Percentiles rank a stretch among this genome's conserved stretches.
Conservation (phyloP, 2,329 filamentous ascomycete species). For the Diaporthe eres region DNA sequence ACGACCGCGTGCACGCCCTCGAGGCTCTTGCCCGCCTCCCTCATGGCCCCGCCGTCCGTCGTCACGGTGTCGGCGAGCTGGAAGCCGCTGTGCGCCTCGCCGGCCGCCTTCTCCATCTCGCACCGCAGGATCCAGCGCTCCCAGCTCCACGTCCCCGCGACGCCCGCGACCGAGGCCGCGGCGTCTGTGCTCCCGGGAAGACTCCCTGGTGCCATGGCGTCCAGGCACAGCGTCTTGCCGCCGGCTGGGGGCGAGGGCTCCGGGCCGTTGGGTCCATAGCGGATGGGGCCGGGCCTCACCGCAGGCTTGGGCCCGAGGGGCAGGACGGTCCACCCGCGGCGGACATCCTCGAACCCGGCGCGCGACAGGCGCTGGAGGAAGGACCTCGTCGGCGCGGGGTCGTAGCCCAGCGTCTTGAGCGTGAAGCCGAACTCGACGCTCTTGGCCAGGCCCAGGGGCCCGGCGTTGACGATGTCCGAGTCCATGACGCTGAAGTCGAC, state of each 20-base stretch:
- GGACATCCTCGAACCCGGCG: slow-evolving; percentile 84
- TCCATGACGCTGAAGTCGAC: slow-evolving; percentile 93
- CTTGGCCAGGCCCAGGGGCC: slow-evolving; percentile 83
- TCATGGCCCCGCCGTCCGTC: slow-evolving; percentile 62
- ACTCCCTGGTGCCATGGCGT: slow-evolving; percentile 75
- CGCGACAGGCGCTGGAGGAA: slow-evolving; percentile 82
- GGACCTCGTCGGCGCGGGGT: slow-evolving; percentile 84
- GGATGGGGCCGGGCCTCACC: slow-evolving; percentile 55
- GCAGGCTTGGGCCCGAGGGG: slow-evolving; percentile 75
- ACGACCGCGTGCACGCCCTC: slow-evolving; percentile 73
- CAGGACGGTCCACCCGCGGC: slow-evolving; percentile 89
- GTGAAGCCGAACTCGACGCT: slow-evolving; percentile 94
- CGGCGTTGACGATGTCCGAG: slow-evolving; percentile 89
- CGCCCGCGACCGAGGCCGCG: slow-evolving; percentile 81
- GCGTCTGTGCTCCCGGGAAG: slow-evolving; percentile 78
- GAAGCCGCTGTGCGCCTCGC: slow-evolving; percentile 63
- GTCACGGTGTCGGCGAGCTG: slow-evolving; percentile 67
- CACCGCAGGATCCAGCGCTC: slow-evolving; percentile 95
- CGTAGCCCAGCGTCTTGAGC: slow-evolving; percentile 90
- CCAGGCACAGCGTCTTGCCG: slow-evolving; percentile 63
- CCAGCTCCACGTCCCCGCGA: slow-evolving; percentile 92
- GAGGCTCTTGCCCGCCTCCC: slow-evolving; percentile 71
- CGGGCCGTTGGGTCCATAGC: slow-evolving; percentile 56
- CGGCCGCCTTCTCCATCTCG: slow-evolving; percentile 83
- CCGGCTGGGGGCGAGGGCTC: slow-evolving; percentile 55